Conservation (phyloP, 805 yeast genomes). For the Ogataea ramenticola region DNA sequence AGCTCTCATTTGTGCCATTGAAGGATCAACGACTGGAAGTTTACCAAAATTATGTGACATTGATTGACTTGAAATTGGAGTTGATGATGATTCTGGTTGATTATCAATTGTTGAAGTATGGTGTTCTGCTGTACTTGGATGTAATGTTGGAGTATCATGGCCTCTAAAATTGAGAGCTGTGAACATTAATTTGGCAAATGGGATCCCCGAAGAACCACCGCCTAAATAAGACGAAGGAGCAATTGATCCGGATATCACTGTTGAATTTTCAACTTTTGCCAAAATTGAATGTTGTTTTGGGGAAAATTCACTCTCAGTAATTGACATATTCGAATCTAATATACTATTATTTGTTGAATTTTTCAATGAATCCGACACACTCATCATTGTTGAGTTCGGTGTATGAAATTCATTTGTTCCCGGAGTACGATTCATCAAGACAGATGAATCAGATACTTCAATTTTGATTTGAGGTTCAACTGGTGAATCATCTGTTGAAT, state of each 20-base stretch:
- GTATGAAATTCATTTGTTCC: not conserved
- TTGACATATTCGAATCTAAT: not conserved
- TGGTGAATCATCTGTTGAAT: not conserved
- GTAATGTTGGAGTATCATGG: constrained; percentile 4
- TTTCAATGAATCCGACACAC: not conserved
- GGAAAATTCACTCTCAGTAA: not conserved
- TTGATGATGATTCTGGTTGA: not conserved
- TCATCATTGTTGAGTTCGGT: constrained; percentile 1
- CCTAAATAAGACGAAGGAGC: constrained; percentile 35
- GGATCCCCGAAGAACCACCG: constrained; percentile 52
- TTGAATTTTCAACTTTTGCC: constrained; percentile 20
- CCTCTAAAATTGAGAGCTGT: constrained; percentile 63
- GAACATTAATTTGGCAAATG: constrained; percentile 69
- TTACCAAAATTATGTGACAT: not conserved
- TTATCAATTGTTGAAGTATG: not conserved
- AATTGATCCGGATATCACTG: constrained; percentile 23
- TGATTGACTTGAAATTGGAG: not conserved
- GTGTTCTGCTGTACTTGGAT: constrained; percentile 2
- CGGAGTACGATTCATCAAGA: not conserved
- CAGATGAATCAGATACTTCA: not conserved
- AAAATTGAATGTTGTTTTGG: constrained; percentile 6
- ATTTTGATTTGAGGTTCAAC: too few relatives aligned
- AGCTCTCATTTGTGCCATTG: not conserved
- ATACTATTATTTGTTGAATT: not conserved
- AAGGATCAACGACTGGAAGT: not conserved